Conservation (phyloP, 345 rosid species). For the Cardamine chenopodiifolia region DNA sequence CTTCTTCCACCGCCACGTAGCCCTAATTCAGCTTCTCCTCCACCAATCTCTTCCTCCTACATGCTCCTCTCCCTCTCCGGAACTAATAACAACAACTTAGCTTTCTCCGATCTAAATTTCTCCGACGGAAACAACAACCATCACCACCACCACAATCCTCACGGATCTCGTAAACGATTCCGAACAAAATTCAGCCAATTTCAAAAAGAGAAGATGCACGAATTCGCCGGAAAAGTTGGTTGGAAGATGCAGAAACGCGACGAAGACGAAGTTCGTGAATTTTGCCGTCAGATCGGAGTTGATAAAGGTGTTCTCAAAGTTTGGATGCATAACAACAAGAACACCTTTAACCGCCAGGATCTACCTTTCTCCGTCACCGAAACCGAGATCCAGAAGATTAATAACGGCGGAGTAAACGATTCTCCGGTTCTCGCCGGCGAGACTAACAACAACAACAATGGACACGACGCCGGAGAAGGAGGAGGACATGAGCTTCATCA, state of each 20-base stretch:
- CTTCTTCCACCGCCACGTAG: constrained; percentile 48
- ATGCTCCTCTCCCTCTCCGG: constrained; percentile 79
- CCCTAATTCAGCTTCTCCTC: constrained; percentile 76
- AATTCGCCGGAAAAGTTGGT: constrained; percentile 71
- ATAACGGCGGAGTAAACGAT: constrained; percentile 20
- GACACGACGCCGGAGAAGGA: not conserved
- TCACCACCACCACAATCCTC: constrained; percentile 14
- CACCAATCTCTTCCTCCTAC: constrained; percentile 72
- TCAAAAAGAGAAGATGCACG: constrained; percentile 76
- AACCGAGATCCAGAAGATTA: constrained; percentile 7
- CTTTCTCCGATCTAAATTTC: constrained; percentile 39
- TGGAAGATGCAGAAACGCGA: constrained; percentile 96
- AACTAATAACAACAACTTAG: constrained; percentile 37
- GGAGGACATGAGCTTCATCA: constrained; percentile 27
- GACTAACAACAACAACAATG: not conserved
- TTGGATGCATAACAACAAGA: constrained; percentile 98
- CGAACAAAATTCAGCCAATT: constrained; percentile 69
- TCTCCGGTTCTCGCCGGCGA: not conserved
- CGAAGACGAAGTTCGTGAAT: constrained; percentile 66
- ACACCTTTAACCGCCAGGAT: constrained; percentile 53
- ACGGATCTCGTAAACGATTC: constrained; percentile 58
- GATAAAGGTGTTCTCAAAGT: constrained; percentile 77
- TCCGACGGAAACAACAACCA: constrained; percentile 8
- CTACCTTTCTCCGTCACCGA: constrained; percentile 3
- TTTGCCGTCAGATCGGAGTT: constrained; percentile 74